Evolutionary conservation across 2,329 filamentous ascomycete genomes (phyloP).

Genomic region (Aspergillus udagawae): DNA sequence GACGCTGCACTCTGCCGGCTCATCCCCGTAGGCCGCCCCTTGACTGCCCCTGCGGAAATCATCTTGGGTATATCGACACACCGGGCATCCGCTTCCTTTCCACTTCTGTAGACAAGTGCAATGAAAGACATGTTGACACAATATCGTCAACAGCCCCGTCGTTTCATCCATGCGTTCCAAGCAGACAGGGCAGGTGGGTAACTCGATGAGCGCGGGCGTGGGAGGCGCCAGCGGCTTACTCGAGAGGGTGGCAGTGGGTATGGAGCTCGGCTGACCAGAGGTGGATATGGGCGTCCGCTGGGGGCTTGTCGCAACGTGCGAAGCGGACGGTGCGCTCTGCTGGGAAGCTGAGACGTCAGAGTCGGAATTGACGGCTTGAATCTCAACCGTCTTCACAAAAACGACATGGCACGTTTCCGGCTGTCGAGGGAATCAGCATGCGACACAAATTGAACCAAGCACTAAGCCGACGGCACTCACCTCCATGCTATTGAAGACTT

Average conservation of each 20-base stretch:
- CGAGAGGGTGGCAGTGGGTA: slow-evolving; percentile 46
- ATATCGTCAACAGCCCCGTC: slow-evolving; percentile 87
- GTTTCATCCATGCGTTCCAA: slow-evolving; percentile 98
- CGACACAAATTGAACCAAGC: not conserved
- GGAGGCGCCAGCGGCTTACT: slow-evolving; percentile 64
- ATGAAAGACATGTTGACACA: slow-evolving; percentile 97
- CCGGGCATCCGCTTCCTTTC: slow-evolving; percentile 89
- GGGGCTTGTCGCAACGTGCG: slow-evolving; percentile 19
- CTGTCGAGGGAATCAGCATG: slow-evolving; percentile 40
- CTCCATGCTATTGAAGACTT: slow-evolving; percentile 87
- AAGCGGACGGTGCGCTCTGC: slow-evolving; percentile 61
- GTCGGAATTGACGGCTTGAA: slow-evolving; percentile 59
- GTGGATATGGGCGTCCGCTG: slow-evolving; percentile 24
- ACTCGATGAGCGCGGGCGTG: slow-evolving; percentile 80
- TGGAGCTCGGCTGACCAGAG: slow-evolving; percentile 29
- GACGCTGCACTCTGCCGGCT: slow-evolving; percentile 61
- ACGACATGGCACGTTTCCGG: slow-evolving; percentile 93
- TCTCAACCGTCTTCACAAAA: slow-evolving; percentile 87
- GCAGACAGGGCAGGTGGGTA: slow-evolving; percentile 94
- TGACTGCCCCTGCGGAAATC: slow-evolving; percentile 45
- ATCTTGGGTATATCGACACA: slow-evolving; percentile 83
- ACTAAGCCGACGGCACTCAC: slow-evolving; percentile 43
- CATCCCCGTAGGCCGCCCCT: slow-evolving; percentile 55
- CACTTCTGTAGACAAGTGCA: slow-evolving; percentile 95
- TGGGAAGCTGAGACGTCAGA: slow-evolving; percentile 24